A percentile compares a stretch with the other conserved stretches of the same genome.
phyloP scores from a whole-genome alignment of 495 filamentous ascomycete genomes.

The Sporormia fimetaria region DNA sequence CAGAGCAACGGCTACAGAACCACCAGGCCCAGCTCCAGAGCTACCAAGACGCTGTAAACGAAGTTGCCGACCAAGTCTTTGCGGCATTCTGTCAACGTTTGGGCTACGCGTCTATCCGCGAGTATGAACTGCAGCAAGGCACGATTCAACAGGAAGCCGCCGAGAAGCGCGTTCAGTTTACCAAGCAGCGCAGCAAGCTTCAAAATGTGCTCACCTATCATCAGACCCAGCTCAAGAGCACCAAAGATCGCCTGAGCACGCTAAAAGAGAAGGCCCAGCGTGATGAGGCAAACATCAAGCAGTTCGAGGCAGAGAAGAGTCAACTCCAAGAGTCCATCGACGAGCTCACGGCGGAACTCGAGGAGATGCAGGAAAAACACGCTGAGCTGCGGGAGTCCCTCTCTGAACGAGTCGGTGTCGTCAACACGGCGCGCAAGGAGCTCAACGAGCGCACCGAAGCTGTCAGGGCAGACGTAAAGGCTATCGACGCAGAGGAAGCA shows the following conservation, averaged over 20 bases:
- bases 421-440: slow-evolving; percentile 70
- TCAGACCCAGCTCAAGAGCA: slow-evolving; percentile 53
- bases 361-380: slow-evolving; percentile 59
- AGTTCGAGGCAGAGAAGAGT: slow-evolving; percentile 62
- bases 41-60: slow-evolving; percentile 64
- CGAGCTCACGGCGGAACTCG: slow-evolving; percentile 62
- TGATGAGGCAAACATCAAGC: slow-evolving; percentile 52
- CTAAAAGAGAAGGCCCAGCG: slow-evolving; percentile 55
- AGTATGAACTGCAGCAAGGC: slow-evolving; percentile 88
- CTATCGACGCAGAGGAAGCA: slow-evolving; percentile 64
- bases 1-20: slow-evolving; percentile 53
- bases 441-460: slow-evolving; percentile 72
- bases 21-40: slow-evolving; percentile 53
- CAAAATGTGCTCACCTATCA: slow-evolving; percentile 72
- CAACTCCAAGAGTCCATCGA: slow-evolving; percentile 61
- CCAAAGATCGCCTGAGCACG: slow-evolving; percentile 54
- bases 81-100: slow-evolving; percentile 74
- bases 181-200: slow-evolving; percentile 67
- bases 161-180: slow-evolving; percentile 76
- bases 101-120: slow-evolving; percentile 78
- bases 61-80: slow-evolving; percentile 84
- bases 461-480: slow-evolving; percentile 67
- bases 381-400: slow-evolving; percentile 55
- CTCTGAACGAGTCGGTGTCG: slow-evolving; percentile 57
- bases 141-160: slow-evolving; percentile 77